Percentiles rank a stretch among this genome's conserved stretches.
phyloP scores from a whole-genome alignment of 176 grass and related monocot species.

The Leersia perrieri region DNA sequence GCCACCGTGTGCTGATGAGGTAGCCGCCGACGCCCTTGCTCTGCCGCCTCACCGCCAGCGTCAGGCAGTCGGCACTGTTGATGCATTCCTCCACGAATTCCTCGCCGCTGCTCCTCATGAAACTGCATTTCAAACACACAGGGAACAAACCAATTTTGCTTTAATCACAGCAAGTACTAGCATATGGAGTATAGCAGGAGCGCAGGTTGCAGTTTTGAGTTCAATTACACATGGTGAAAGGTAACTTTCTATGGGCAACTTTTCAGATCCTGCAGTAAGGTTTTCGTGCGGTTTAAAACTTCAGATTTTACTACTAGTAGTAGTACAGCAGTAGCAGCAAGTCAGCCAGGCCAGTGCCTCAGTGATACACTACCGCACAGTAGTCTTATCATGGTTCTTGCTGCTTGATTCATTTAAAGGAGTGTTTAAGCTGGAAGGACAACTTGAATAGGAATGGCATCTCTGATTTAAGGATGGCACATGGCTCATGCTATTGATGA shows the following conservation, averaged over 20 bases:
- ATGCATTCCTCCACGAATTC: constrained; percentile 90
- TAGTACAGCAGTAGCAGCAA: background rate
- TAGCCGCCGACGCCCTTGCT: constrained; percentile 84
- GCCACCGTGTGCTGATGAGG: constrained; percentile 85
- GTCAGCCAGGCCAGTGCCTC: background rate
- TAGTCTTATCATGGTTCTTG: constrained; percentile 3
- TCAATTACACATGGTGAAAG: background rate
- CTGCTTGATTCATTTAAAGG: background rate
- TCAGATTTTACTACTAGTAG: background rate
- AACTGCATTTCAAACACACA: constrained; percentile 38
- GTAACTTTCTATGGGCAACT: background rate
- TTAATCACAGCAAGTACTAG: background rate
- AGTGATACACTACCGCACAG: constrained; percentile 2
- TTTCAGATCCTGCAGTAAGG: background rate
- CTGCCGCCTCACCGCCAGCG: constrained; percentile 78
- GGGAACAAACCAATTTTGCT: background rate
- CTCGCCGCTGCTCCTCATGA: constrained; percentile 67
- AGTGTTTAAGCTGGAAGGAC: constrained; percentile 20
- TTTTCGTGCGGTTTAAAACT: constrained; percentile 14
- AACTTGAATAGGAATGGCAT: background rate
- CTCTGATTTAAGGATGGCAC: constrained; percentile 31
- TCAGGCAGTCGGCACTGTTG: constrained; percentile 74
- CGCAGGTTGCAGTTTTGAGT: background rate
- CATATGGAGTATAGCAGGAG: background rate
- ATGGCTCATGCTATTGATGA: constrained; percentile 16